Conservation (phyloP, 768 basidiomycete species). For the Tulasnella sp. region DNA sequence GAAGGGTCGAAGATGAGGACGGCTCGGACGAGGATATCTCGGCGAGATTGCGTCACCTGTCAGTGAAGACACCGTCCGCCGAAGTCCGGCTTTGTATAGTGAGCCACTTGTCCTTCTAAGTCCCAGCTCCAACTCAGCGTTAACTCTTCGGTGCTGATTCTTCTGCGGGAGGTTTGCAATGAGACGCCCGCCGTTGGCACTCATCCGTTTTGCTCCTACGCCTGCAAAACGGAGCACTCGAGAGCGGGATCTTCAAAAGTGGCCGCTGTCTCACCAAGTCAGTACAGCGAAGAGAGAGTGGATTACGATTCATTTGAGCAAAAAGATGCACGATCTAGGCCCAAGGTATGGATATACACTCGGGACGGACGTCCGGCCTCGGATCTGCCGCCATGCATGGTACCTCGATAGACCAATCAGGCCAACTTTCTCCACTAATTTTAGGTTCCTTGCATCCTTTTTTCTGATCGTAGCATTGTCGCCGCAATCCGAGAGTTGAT, state of each 20-base stretch:
- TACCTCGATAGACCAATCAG: background rate
- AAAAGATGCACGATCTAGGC: background rate
- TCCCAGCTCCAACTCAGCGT: background rate
- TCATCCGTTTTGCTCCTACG: background rate
- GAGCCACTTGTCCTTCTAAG: background rate
- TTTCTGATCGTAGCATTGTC: background rate
- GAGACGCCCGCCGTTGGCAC: background rate
- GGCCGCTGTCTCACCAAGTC: background rate
- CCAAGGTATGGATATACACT: background rate
- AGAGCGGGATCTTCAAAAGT: background rate
- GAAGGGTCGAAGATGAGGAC: background rate
- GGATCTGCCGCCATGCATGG: background rate
- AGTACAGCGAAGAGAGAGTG: background rate
- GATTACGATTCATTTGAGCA: background rate
- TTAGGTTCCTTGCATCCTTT: background rate
- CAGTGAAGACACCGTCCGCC: background rate
- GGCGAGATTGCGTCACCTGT: background rate
- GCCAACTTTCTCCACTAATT: background rate
- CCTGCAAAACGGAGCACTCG: background rate
- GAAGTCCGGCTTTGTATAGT: background rate
- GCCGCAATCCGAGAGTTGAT: background rate
- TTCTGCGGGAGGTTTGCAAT: background rate
- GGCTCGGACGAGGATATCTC: background rate
- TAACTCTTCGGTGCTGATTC: background rate
- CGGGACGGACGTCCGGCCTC: background rate